phyloP scores from a whole-genome alignment of 495 filamentous ascomycete genomes.

The Aspergillus sparsus region DNA sequence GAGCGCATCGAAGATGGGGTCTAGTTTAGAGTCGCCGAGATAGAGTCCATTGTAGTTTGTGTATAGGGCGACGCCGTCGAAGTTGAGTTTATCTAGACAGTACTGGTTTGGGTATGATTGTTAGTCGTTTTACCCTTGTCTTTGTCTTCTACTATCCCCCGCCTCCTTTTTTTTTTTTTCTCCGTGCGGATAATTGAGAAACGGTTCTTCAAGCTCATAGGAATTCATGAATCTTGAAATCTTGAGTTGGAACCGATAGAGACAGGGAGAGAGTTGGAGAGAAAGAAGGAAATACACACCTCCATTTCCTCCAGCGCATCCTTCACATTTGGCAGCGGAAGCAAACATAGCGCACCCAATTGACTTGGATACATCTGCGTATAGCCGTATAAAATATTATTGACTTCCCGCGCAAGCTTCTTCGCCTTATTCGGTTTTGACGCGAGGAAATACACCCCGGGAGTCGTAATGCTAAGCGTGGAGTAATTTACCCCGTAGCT shows the following conservation, averaged over 20 bases:
- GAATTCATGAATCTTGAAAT: no score
- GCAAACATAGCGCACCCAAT: conserved; percentile 52
- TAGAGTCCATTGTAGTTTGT: conserved; percentile 52
- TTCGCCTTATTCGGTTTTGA: conserved; percentile 27
- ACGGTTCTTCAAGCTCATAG: no score
- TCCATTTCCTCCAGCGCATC: conserved; percentile 44
- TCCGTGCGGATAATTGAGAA: no score
- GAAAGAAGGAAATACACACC: conserved; percentile 19
- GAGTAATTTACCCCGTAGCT: conserved; percentile 44
- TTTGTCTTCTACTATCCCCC: no score
- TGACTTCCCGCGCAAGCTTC: conserved; percentile 28
- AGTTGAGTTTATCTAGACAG: conserved; percentile 32
- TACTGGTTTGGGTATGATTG: neutral
- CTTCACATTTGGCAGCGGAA: conserved; percentile 49
- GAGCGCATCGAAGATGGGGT: conserved; percentile 41
- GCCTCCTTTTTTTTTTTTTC: no score
- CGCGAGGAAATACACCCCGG: conserved; percentile 43
- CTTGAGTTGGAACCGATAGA: no score
- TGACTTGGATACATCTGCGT: conserved; percentile 35
- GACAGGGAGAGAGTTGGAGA: no score
- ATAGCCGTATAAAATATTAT: conserved; percentile 36
- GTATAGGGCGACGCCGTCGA: conserved; percentile 49
- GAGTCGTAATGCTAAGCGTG: conserved; percentile 49
- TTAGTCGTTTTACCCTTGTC: neutral
- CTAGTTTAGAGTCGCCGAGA: conserved; percentile 46